Base-by-base conservation (phyloP, 805 yeast genomes). In the Metschnikowia henanensis region DNA sequence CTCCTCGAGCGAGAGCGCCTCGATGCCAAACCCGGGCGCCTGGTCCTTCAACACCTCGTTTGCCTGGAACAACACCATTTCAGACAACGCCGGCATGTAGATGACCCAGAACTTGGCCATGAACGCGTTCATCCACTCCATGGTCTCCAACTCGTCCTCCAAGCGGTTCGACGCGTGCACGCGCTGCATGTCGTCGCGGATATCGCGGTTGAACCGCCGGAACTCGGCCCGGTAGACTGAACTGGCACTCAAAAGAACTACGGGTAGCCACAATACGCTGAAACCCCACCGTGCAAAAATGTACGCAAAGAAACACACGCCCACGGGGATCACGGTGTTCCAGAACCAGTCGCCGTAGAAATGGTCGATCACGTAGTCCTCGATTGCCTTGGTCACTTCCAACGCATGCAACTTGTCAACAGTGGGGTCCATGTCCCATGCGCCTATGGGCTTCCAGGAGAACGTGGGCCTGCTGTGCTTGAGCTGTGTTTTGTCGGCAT, bases 61-160 rank as follows among this genome's bases (percentile, higher is more conserved):
- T 7, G 78, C 96, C 55, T 83, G 90, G 36, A 85, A 88, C 51
- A 89, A 81, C 23, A 90, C 90, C 65, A 87, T 85, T 61, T 85
- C 90, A 13, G 96, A 78, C 30, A 92, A 73, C 8, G 87, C 80
- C 5, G 99, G 99, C 64, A 94, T 98, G 59, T 90, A 77, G 52
- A 76, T 87, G 43, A 80, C 72, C 99, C 99, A 94, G 64, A 87
- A 91, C 66, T 90, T 91, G 59, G 85, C 91, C 66, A 95, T 63
- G 57, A 95, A 85, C 20, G 81, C 79, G 64, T 94, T 94, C 52
- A 88, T 72, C 99, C 99, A 94, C 59, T 94, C 97, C 86, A 94
- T 80, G 6, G 96, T 77, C 68, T 94, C 99, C 53, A 83, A 84
- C 61, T 92, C 97, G 58, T 82, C 79, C 65, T 94, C 98, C n/a